Conservation (phyloP, 306 rosid genomes). For the Quercus aquifolioides region DNA sequence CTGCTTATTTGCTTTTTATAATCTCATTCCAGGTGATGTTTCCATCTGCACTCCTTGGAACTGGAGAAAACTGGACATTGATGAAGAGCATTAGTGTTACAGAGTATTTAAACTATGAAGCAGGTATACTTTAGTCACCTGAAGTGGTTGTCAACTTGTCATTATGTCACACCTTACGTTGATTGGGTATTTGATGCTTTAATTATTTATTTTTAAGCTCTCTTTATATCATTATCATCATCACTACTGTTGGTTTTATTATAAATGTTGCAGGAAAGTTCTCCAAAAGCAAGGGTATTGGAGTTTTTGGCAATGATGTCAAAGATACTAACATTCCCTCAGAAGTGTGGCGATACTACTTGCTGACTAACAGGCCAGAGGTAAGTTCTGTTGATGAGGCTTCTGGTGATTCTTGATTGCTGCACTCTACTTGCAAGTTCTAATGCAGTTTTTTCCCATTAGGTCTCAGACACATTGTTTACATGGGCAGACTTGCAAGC, state of each 20-base stretch:
- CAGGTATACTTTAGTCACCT: slow-evolving; percentile 46
- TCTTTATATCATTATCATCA: not conserved
- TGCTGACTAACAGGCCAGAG: slow-evolving; percentile 96
- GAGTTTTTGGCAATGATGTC: slow-evolving; percentile 96
- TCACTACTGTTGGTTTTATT: not conserved
- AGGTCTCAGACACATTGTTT: slow-evolving; percentile 93
- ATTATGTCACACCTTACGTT: not conserved
- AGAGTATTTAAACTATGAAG: slow-evolving; percentile 90
- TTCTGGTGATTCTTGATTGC: slow-evolving; percentile 2
- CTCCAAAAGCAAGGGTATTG: slow-evolving; percentile 91
- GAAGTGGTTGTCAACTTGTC: not conserved
- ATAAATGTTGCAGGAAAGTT: slow-evolving; percentile 65
- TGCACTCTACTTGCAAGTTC: not conserved
- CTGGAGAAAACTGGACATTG: slow-evolving; percentile 87
- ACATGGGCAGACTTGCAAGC: slow-evolving; percentile 96
- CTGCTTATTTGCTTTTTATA: slow-evolving; percentile 7
- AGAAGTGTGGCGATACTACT: slow-evolving; percentile 98
- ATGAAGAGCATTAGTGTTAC: slow-evolving; percentile 99
- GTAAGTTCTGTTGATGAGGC: slow-evolving; percentile 33
- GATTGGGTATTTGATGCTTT: not conserved
- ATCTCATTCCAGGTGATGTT: slow-evolving; percentile 75
- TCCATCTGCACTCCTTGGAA: slow-evolving; percentile 91
- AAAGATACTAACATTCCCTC: slow-evolving; percentile 88
- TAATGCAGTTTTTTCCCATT: slow-evolving; percentile 10
- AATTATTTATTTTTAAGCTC: slow-evolving; percentile 2